Evolutionary conservation across 2,329 filamentous ascomycete genomes (phyloP), one percentile per base, ranked within the genome.

Genomic region (Ophiostoma angusticollis): DNA sequence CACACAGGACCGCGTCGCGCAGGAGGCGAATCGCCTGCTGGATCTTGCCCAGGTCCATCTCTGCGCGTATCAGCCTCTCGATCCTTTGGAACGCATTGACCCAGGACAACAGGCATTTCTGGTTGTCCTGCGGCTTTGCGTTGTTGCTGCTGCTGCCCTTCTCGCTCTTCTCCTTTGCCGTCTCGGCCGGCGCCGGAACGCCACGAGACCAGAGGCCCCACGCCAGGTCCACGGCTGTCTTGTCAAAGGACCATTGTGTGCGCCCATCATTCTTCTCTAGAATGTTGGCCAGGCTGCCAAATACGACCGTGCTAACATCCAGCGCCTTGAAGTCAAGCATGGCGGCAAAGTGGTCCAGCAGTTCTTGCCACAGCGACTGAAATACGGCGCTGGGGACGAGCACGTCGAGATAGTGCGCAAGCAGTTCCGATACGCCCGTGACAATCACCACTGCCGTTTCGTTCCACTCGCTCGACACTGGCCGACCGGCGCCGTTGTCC

Each of bases 61-160:
- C 70, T 7, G 66, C 60, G 42, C 79, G 69, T 34, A 85, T 74
- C 5, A 95, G 69, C 1, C 75, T 72, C 52, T 94, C 93, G 1
- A 96, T 68, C 49, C 91, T 79, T 40, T 76, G 67, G 29, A 91
- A 72, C 1, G 81, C 71, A 17, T 78, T 70, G 1, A 91, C 72
- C 60, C 94, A 95, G n/a, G 86, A 82, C 22, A 84, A 63, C n/a
- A 89, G 71, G 9, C 84, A 86, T 41, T 79, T 78, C 53, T 94
- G 84, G 48, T 91, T 93, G 45, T 82, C 72, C 3, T 61, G 60
- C 1, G 64, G 68, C 3, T 60, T 59, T 1, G 64, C 58, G 35
- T 66, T 67, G 28, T 68, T 5, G 23, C 23, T 25, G 23, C 23
- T 25, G 8, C 24, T 18, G 7, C 37, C 16, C n/a, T 39, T 28